These are phyloP conservation scores for Paramarasmius palmivorus DNA, from an alignment of 1,284 basidiomycete genomes.

Conservation along the genomic window DNA sequence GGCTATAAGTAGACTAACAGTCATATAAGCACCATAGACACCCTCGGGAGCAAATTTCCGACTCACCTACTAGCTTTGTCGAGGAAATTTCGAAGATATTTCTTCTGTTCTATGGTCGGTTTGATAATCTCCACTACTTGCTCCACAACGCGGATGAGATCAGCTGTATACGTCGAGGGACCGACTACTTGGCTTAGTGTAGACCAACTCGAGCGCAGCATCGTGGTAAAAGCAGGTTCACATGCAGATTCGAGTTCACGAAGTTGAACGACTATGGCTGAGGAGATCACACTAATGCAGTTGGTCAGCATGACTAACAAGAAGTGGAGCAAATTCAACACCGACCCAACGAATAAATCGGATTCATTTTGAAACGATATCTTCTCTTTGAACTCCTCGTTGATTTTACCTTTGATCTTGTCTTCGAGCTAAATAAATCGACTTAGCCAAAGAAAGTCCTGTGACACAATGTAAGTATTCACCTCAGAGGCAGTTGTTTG, in stretches of 20 bases:
- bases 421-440: slow-evolving; percentile 75
- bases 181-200: slow-evolving; percentile 82
- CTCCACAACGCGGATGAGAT: slow-evolving; percentile 67
- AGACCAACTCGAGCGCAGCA: slow-evolving; percentile 80
- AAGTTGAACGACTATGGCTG: slow-evolving; percentile 75
- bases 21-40: background rate
- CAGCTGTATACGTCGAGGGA: slow-evolving; percentile 78
- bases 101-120: slow-evolving; percentile 86
- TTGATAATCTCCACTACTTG: slow-evolving; percentile 67
- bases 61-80: slow-evolving; percentile 87
- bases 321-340: slow-evolving; percentile 2
- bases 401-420: slow-evolving; percentile 83
- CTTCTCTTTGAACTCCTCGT: slow-evolving; percentile 72
- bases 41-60: background rate
- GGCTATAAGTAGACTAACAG: slow-evolving; percentile 69
- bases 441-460: background rate
- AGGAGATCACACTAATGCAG: slow-evolving; percentile 70
- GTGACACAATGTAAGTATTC: slow-evolving; percentile 13
- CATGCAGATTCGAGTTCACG: slow-evolving; percentile 81
- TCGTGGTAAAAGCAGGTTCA: slow-evolving; percentile 73
- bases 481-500: slow-evolving; percentile 89
- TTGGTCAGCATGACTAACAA: slow-evolving; percentile 2
- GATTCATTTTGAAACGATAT: slow-evolving; percentile 85
- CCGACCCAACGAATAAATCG: slow-evolving; percentile 85
- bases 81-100: slow-evolving; percentile 87